A percentile compares a stretch with the other conserved stretches of the same genome.
These are phyloP conservation scores for Mesembryanthemum crystallinum DNA, from an alignment of 148 eudicot genomes.

Conservation along the genomic window DNA sequence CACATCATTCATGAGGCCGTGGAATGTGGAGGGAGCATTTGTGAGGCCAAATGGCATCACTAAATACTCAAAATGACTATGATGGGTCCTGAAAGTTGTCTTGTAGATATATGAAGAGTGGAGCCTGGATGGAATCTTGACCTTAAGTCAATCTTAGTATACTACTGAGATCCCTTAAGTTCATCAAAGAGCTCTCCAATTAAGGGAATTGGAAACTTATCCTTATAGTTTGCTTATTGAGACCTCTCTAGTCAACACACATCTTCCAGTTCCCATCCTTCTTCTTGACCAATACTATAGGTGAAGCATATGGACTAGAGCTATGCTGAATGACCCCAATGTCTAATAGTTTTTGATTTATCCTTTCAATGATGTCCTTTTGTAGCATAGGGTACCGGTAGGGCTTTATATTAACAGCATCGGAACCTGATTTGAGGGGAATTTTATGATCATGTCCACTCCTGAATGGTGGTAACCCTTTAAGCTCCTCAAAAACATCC, in stretches of 20 bases:
- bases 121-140: neutral
- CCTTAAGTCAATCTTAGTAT: neutral
- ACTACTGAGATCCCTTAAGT: neutral
- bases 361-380: neutral
- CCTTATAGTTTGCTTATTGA: neutral
- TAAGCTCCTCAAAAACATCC: neutral
- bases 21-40: neutral
- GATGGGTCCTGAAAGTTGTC: neutral
- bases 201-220: neutral
- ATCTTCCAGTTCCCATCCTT: neutral
- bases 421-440: neutral
- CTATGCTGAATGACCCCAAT: neutral
- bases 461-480: neutral
- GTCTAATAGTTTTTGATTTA: neutral
- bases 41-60: neutral
- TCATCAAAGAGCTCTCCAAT: neutral
- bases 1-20: neutral
- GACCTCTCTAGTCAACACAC: neutral
- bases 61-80: neutral
- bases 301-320: neutral
- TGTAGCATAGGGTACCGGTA: neutral
- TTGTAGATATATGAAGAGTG: neutral
- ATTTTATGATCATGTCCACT: neutral
- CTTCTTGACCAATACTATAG: neutral
- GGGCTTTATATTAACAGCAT: neutral